Evolutionary conservation across 192 early-diverging fungal genomes (phyloP).

Genomic region (Linnemannia hyalina): DNA sequence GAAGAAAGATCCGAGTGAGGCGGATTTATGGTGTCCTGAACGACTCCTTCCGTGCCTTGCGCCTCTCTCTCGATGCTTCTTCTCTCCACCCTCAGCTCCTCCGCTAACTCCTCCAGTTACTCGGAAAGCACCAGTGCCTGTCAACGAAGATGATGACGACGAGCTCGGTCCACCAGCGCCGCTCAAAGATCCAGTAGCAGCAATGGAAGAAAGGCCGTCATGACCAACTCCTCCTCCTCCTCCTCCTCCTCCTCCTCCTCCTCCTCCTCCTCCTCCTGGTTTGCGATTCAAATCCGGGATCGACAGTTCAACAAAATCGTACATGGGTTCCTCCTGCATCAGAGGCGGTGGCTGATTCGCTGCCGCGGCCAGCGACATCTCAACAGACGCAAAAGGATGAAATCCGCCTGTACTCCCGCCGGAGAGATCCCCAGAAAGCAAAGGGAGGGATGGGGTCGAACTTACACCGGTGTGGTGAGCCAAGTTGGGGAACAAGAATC

Average conservation of each 20-base stretch:
- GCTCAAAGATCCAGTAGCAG: background rate
- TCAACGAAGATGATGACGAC: background rate
- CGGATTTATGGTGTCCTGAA: conserved; percentile 42
- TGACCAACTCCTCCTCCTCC: background rate
- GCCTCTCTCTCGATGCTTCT: conserved; percentile 21
- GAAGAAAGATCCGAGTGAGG: conserved; percentile 42
- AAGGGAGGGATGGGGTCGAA: background rate
- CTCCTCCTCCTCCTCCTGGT: background rate
- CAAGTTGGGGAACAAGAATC: conserved; percentile 31
- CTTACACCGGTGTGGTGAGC: conserved; percentile 4
- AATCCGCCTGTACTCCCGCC: background rate
- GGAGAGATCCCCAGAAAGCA: background rate
- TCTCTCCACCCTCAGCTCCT: background rate
- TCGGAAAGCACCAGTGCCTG: background rate
- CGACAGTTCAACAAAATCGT: conserved; percentile 23
- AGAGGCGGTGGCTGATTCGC: conserved; percentile 23
- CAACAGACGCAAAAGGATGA: conserved; percentile 27
- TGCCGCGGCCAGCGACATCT: conserved; percentile 42
- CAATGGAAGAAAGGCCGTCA: background rate
- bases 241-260: background rate
- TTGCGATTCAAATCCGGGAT: conserved; percentile 11
- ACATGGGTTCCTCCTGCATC: conserved; percentile 19
- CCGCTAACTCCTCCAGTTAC: background rate
- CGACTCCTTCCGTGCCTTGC: conserved; percentile 29
- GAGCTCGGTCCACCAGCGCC: background rate